Percentiles rank a stretch among this genome's conserved stretches.
Evolutionary conservation across 352 stramenopile species (phyloP).

Genomic region (Halophytophthora polymorphica): DNA sequence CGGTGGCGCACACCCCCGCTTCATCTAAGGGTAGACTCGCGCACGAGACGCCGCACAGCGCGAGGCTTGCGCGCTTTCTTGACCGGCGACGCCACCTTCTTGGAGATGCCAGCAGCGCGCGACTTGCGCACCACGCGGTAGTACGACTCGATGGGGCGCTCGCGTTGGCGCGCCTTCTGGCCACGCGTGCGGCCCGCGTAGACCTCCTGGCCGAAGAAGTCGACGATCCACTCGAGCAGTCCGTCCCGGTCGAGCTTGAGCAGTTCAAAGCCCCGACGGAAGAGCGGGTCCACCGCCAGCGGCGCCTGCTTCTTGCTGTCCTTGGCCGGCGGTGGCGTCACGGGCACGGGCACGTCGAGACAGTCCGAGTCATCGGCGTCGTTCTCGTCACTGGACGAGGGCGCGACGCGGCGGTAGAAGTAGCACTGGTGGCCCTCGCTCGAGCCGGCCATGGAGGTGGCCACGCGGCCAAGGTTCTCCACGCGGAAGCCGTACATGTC

Average conservation of each 20-base stretch:
- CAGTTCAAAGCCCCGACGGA: conserved; percentile 74
- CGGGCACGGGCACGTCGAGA: conserved; percentile 14
- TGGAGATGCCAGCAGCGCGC: conserved; percentile 20
- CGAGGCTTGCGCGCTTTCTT: conserved; percentile 20
- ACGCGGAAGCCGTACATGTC: conserved; percentile 93
- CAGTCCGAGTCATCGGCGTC: conserved; percentile 18
- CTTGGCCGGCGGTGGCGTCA: conserved; percentile 18
- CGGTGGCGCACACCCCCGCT: no score
- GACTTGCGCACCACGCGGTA: conserved; percentile 68
- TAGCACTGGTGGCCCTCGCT: conserved; percentile 96
- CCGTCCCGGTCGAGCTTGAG: conserved; percentile 70
- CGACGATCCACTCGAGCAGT: conserved; percentile 68
- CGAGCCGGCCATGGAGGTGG: conserved; percentile 94
- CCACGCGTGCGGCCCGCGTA: conserved; percentile 63
- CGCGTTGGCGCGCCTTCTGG: conserved; percentile 52
- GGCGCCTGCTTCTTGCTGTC: conserved; percentile 13
- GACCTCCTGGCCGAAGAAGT: conserved; percentile 68
- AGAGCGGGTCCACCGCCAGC: conserved; percentile 74
- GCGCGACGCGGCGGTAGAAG: conserved; percentile 85
- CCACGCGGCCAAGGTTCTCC: conserved; percentile 85
- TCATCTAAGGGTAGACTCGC: neutral
- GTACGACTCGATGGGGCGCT: conserved; percentile 74
- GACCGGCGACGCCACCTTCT: conserved; percentile 1
- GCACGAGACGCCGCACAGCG: conserved; percentile 12
- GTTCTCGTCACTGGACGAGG: conserved; percentile 10